phyloP scores from a whole-genome alignment of 768 basidiomycete genomes.

The Rhodotorula babjevae region DNA sequence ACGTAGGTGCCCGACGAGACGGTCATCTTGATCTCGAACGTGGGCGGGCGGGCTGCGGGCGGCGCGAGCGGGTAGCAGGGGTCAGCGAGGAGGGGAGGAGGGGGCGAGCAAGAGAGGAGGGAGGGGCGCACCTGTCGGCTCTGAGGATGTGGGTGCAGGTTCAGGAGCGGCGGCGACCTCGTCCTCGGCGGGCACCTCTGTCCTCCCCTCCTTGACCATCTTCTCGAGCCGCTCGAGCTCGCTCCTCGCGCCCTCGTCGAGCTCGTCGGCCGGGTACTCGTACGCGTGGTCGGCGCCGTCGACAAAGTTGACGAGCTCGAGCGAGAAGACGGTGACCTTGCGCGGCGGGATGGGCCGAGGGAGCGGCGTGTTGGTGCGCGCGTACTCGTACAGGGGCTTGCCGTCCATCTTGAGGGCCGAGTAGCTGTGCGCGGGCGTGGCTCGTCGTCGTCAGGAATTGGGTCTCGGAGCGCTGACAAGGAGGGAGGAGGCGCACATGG shows the following conservation, averaged over 20 bases:
- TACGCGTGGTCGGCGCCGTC: slow-evolving; percentile 63
- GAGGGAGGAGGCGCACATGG: slow-evolving; percentile 59
- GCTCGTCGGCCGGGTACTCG: slow-evolving; percentile 66
- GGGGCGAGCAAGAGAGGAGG: too few relatives aligned
- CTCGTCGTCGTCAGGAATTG: too few relatives aligned
- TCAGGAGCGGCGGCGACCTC: neutral
- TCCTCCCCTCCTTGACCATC: slow-evolving; percentile 42
- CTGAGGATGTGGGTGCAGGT: neutral
- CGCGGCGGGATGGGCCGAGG: slow-evolving; percentile 91
- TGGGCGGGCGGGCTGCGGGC: slow-evolving; percentile 55
- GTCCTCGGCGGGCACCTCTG: slow-evolving; percentile 11
- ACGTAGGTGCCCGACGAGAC: slow-evolving; percentile 98
- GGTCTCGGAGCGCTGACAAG: too few relatives aligned
- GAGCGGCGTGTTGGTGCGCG: slow-evolving; percentile 79
- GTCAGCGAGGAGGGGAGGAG: neutral
- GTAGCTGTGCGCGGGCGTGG: slow-evolving; percentile 60
- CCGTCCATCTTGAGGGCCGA: slow-evolving; percentile 99
- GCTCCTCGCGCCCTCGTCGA: slow-evolving; percentile 64
- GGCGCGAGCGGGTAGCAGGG: neutral
- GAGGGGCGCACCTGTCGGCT: neutral
- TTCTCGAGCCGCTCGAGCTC: slow-evolving; percentile 62
- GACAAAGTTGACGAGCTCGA: slow-evolving; percentile 74
- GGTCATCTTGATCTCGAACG: slow-evolving; percentile 82
- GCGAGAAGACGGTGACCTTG: slow-evolving; percentile 70
- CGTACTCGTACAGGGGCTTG: slow-evolving; percentile 89